These are phyloP conservation scores for Calycina herbarum DNA, from an alignment of 2,329 filamentous ascomycete species.

Conservation along the genomic window DNA sequence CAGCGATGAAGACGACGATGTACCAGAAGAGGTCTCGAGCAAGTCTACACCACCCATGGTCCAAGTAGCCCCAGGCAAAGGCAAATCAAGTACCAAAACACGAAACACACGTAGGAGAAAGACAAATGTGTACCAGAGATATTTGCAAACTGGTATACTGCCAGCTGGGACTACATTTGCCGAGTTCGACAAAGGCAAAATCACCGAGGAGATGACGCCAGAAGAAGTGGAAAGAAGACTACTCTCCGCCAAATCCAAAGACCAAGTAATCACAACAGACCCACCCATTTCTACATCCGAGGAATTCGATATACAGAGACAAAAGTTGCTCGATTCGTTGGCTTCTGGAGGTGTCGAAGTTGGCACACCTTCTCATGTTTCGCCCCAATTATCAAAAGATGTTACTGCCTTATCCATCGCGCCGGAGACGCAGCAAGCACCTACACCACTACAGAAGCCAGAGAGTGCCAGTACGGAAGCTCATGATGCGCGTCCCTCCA, in stretches of 20 bases:
- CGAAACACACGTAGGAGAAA: constrained; percentile 56
- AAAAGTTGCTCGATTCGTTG: constrained; percentile 52
- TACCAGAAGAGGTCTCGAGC: constrained; percentile 42
- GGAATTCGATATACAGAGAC: constrained; percentile 51
- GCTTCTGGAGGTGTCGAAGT: constrained; percentile 54
- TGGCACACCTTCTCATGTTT: constrained; percentile 32
- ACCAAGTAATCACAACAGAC: constrained; percentile 8
- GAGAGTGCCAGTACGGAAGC: neutral
- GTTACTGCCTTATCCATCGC: neutral
- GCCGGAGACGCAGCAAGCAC: neutral
- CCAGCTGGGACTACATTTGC: constrained; percentile 49
- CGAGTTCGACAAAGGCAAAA: constrained; percentile 46
- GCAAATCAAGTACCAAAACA: constrained; percentile 50
- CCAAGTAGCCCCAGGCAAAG: constrained; percentile 45
- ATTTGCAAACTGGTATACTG: constrained; percentile 55
- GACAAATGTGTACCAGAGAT: constrained; percentile 47
- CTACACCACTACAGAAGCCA: neutral
- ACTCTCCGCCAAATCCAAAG: constrained; percentile 24
- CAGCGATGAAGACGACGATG: constrained; percentile 43
- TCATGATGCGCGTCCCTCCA: neutral
- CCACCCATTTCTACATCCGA: constrained; percentile 18
- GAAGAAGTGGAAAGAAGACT: constrained; percentile 30
- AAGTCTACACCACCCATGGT: constrained; percentile 25
- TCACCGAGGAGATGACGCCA: constrained; percentile 23
- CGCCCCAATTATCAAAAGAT: neutral